Conservation (phyloP, 2,329 filamentous ascomycete species). For the Monosporascus sp. region DNA sequence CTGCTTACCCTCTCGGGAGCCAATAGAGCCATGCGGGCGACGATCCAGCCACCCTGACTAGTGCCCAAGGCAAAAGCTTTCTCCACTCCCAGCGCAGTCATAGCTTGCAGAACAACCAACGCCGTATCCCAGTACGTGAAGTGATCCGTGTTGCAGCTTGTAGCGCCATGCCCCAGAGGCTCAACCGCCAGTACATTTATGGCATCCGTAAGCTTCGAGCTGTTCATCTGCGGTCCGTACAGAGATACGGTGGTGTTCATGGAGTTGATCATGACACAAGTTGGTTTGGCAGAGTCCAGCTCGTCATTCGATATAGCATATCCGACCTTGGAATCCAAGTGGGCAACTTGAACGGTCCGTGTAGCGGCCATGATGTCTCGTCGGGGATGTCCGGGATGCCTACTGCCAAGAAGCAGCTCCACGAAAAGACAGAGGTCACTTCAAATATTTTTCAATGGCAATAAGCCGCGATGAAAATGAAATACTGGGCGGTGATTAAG, state of each 20-base stretch:
- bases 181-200: conserved; percentile 49
- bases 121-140: conserved; percentile 54
- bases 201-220: conserved; percentile 31
- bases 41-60: conserved; percentile 49
- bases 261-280: conserved; percentile 46
- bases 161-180: conserved; percentile 47
- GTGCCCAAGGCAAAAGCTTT: conserved; percentile 47
- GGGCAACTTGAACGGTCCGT: conserved; percentile 12
- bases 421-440: too few species aligned
- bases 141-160: conserved; percentile 36
- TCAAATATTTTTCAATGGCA: too few species aligned
- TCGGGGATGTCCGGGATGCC: background rate
- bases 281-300: conserved; percentile 45
- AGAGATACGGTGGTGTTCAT: conserved; percentile 45
- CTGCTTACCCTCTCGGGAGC: conserved; percentile 40
- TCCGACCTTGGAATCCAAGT: conserved; percentile 12
- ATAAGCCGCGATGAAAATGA: too few species aligned
- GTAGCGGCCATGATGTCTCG: conserved; percentile 6
- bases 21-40: conserved; percentile 44
- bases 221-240: conserved; percentile 39
- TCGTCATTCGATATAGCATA: conserved; percentile 10
- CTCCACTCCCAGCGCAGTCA: conserved; percentile 43
- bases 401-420: background rate
- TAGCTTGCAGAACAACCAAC: conserved; percentile 49
- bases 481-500: too few species aligned